phyloP scores from a whole-genome alignment of 2,329 filamentous ascomycete species.

The Sclerotinia subarctica region DNA sequence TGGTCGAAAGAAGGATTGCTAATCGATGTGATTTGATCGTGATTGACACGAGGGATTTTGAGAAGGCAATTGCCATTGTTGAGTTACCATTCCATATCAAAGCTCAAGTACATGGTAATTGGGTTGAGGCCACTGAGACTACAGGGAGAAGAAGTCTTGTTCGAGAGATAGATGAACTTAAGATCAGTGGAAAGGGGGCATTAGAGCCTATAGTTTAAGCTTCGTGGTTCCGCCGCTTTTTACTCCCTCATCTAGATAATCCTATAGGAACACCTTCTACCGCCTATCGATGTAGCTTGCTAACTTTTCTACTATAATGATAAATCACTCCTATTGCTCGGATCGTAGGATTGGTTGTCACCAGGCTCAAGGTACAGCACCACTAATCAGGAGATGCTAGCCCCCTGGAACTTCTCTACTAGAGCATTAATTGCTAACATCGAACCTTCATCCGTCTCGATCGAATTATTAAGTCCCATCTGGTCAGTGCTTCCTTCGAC shows the following conservation, averaged over 20 bases:
- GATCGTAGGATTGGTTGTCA: not conserved
- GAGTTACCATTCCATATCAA: constrained; percentile 36
- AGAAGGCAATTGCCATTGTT: constrained; percentile 38
- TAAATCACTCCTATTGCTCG: not conserved
- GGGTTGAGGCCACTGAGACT: constrained; percentile 25
- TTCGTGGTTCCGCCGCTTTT: not conserved
- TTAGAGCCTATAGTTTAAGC: not conserved
- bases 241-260: not conserved
- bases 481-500: not conserved
- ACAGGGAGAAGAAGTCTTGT: not conserved
- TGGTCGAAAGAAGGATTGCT: constrained; percentile 41
- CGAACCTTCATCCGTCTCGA: not conserved
- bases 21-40: constrained; percentile 38
- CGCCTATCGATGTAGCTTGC: not conserved
- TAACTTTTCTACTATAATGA: not conserved
- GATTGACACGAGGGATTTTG: constrained; percentile 37
- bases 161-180: not conserved
- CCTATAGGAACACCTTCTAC: not conserved
- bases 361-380: not conserved
- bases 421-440: not conserved
- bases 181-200: not conserved
- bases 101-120: constrained; percentile 34
- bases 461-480: no score
- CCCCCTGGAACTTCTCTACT: not conserved
- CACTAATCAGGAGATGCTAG: not conserved